Evolutionary conservation across 208 protist genomes (phyloP).

Genomic region (Spironucleus salmonicida): DNA sequence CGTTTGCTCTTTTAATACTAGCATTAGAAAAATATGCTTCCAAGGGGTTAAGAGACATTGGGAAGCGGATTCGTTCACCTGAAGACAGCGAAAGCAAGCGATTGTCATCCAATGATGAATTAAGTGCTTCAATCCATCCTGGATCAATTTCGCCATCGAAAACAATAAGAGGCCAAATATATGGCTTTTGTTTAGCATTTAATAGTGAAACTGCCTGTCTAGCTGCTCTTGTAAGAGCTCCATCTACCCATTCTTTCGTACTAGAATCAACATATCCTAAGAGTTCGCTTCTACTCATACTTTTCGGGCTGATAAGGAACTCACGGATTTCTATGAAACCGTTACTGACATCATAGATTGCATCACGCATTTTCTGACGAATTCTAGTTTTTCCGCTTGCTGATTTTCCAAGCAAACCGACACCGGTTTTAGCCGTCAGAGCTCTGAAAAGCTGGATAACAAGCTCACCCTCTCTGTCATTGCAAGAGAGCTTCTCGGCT

Average conservation of each 20-base stretch:
- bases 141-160: slow-evolving; percentile 95
- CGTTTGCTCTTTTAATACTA: slow-evolving; percentile 42
- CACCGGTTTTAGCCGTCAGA: slow-evolving; percentile 10
- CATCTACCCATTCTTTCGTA: background rate
- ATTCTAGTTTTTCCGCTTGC: slow-evolving; percentile 3
- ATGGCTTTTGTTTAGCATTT: background rate
- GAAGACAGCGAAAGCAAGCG: slow-evolving; percentile 81
- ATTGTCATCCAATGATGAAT: slow-evolving; percentile 94
- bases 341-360: background rate
- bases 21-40: slow-evolving; percentile 41
- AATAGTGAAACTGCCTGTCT: background rate
- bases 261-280: slow-evolving; percentile 56
- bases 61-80: slow-evolving; percentile 82
- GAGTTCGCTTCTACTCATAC: slow-evolving; percentile 83
- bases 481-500: no score
- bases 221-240: background rate
- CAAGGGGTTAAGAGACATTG: background rate
- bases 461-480: background rate
- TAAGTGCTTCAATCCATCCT: slow-evolving; percentile 94
- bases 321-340: slow-evolving; percentile 4
- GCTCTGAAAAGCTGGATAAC: slow-evolving; percentile 18
- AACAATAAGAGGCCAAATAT: slow-evolving; percentile 55
- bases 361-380: background rate
- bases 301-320: slow-evolving; percentile 82
- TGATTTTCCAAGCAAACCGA: slow-evolving; percentile 4